Conservation (phyloP, 257 asterid genomes). For the Mitragyna speciosa region DNA sequence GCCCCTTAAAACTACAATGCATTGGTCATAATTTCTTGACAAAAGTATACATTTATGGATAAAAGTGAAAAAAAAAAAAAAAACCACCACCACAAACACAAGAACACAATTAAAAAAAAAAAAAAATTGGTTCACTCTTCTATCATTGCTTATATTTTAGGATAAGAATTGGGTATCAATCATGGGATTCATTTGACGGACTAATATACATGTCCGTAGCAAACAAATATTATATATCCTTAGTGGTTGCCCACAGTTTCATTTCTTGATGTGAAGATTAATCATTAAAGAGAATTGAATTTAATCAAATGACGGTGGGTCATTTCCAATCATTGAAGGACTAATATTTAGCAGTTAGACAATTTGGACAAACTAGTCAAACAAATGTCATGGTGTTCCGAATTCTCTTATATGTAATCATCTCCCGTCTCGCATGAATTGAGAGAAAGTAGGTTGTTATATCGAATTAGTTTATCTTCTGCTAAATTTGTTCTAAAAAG, state of each 20-base stretch:
- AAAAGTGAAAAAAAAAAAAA: too few species aligned
- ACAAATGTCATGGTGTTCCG: background rate
- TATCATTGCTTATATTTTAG: background rate
- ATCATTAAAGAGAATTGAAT: background rate
- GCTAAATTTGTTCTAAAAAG: too few species aligned
- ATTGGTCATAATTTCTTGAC: too few species aligned
- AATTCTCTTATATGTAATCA: background rate
- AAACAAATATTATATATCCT: background rate
- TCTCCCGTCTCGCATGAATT: background rate
- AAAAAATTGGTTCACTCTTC: background rate
- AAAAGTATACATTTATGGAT: too few species aligned
- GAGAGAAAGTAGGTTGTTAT: background rate
- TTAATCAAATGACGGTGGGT: too few species aligned
- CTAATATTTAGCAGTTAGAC: background rate
- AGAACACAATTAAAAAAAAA: too few species aligned
- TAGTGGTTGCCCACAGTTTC: background rate
- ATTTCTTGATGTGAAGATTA: background rate
- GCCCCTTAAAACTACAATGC: too few species aligned
- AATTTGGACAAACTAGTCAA: background rate
- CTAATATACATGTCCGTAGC: background rate
- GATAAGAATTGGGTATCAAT: slow-evolving; percentile 7
- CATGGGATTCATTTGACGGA: background rate
- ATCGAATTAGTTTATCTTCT: too few species aligned
- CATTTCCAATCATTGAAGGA: background rate
- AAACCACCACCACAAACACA: too few species aligned